Conservation (phyloP, 768 basidiomycete species). For the Suillus variegatus region DNA sequence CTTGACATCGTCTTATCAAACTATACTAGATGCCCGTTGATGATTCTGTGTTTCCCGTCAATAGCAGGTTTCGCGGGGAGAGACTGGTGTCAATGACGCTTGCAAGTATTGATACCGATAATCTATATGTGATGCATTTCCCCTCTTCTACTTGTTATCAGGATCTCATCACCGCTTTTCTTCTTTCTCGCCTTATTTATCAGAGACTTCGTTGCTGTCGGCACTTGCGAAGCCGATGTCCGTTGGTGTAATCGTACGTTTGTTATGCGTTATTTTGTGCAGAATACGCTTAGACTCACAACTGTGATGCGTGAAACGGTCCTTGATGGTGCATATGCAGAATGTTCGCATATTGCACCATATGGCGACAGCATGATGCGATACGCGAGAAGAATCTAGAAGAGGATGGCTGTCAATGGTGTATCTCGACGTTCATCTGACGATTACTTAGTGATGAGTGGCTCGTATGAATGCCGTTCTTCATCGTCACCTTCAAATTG, state of each 20-base stretch:
- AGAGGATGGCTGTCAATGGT: not conserved
- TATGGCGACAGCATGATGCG: not conserved
- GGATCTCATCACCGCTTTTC: conserved; percentile 24
- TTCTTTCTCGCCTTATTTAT: conserved; percentile 16
- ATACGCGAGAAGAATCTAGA: not conserved
- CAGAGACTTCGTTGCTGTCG: conserved; percentile 21
- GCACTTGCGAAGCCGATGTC: conserved; percentile 13
- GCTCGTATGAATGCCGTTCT: not conserved
- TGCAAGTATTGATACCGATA: conserved; percentile 13
- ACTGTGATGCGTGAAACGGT: conserved; percentile 2
- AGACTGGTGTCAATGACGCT: conserved; percentile 13
- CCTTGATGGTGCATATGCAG: not conserved
- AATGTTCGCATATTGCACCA: no score
- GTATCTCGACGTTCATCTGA: not conserved
- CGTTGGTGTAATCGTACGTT: conserved; percentile 18
- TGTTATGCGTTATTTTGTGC: conserved; percentile 12
- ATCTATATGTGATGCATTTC: conserved; percentile 26
- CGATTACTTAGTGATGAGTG: not conserved
- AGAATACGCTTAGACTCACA: conserved; percentile 14
- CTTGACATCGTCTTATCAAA: conserved; percentile 20
- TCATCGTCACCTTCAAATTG: not conserved
- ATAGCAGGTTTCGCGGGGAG: conserved; percentile 25
- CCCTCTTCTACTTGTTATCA: conserved; percentile 17
- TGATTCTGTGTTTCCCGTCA: conserved; percentile 25
- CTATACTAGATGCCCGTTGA: conserved; percentile 27